These are phyloP conservation scores for Candida morakotiae DNA, from an alignment of 805 yeast species.

Conservation along the genomic window DNA sequence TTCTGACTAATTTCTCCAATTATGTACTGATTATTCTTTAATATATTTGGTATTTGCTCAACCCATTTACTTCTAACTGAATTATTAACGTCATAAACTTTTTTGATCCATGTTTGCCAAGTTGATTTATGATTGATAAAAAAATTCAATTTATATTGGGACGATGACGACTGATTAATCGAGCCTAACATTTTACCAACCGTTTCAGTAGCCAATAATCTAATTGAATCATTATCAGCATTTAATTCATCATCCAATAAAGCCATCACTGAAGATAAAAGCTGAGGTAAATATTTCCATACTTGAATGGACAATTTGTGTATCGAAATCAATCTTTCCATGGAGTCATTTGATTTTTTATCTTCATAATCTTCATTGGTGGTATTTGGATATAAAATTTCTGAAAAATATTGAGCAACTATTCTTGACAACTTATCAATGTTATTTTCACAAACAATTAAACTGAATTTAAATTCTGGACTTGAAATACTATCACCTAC, in stretches of 20 bases:
- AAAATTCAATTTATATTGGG: constrained; percentile 53
- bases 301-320: constrained; percentile 62
- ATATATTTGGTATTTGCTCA: constrained; percentile 46
- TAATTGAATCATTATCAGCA: constrained; percentile 60
- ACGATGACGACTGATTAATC: constrained; percentile 9
- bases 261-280: constrained; percentile 70
- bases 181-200: constrained; percentile 58
- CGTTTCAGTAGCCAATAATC: constrained; percentile 68
- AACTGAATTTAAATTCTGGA: constrained; percentile 62
- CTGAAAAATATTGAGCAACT: constrained; percentile 76
- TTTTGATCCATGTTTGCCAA: constrained; percentile 70
- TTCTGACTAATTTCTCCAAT: constrained; percentile 42
- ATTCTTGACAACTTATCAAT: constrained; percentile 71
- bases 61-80: constrained; percentile 70
- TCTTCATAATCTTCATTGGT: constrained; percentile 14
- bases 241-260: constrained; percentile 74
- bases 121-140: constrained; percentile 52
- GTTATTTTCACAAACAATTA: constrained; percentile 65
- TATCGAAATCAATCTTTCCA: constrained; percentile 51
- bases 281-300: constrained; percentile 77
- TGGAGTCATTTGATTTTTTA: constrained; percentile 16
- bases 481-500: constrained; percentile 26
- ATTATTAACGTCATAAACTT: constrained; percentile 65
- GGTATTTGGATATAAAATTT: constrained; percentile 55
- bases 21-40: constrained; percentile 42